phyloP scores from a whole-genome alignment of 208 protist species.

The Leishmania gerbilli region DNA sequence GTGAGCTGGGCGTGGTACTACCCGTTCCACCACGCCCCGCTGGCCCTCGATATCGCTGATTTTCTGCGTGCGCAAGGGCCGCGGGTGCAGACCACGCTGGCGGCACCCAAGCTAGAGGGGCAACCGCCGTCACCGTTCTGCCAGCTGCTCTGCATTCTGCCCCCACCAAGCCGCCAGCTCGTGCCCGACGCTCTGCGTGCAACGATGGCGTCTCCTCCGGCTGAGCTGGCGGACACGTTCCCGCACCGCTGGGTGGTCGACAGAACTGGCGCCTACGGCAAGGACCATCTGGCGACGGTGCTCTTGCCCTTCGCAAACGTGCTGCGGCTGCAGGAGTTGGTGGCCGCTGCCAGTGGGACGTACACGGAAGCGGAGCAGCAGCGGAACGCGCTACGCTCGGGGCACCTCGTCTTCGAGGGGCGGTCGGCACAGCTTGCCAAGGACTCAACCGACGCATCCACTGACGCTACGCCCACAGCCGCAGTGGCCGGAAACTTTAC shows the following conservation, averaged over 20 bases:
- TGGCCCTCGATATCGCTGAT: conserved; percentile 64
- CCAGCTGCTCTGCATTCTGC: conserved; percentile 84
- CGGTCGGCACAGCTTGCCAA: background rate
- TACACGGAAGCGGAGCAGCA: conserved; percentile 45
- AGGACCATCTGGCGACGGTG: conserved; percentile 72
- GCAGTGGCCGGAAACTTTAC: background rate
- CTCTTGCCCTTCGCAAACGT: conserved; percentile 76
- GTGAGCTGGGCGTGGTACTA: conserved; percentile 88
- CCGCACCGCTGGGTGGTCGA: conserved; percentile 71
- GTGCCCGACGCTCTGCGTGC: conserved; percentile 53
- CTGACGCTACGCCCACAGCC: background rate
- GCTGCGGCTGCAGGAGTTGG: conserved; percentile 37
- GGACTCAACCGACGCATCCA: background rate
- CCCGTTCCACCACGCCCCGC: conserved; percentile 72
- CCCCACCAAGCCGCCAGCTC: conserved; percentile 51
- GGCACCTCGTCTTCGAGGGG: conserved; percentile 38
- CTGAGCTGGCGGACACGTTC: conserved; percentile 58
- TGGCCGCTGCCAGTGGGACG: conserved; percentile 12
- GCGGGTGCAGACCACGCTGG: conserved; percentile 37
- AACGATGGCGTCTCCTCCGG: conserved; percentile 46
- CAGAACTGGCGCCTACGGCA: conserved; percentile 53
- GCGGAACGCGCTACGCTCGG: conserved; percentile 24
- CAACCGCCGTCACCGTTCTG: conserved; percentile 55
- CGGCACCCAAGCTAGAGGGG: conserved; percentile 38
- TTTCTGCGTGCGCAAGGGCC: conserved; percentile 45